Conservation (phyloP, 768 basidiomycete genomes). For the Lactarius akahatsu region DNA sequence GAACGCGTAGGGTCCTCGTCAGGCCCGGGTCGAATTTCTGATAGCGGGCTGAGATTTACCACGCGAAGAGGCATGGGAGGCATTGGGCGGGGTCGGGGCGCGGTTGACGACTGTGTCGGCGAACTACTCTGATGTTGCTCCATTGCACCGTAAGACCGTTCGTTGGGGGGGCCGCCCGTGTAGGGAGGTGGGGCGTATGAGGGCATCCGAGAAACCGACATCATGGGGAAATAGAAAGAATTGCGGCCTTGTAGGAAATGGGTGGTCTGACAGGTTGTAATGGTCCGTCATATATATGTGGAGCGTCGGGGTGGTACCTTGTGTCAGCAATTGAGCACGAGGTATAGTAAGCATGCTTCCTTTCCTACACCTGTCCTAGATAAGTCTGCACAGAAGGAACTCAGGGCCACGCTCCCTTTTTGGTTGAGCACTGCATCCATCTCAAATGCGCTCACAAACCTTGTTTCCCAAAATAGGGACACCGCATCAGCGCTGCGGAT, state of each 20-base stretch:
- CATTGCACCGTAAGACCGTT: too few species aligned
- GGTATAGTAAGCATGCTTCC: neutral
- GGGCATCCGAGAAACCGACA: neutral
- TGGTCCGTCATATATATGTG: constrained; percentile 7
- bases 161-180: neutral
- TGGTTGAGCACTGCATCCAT: neutral
- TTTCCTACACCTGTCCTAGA: neutral
- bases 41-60: neutral
- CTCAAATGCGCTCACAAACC: neutral
- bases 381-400: neutral
- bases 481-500: neutral
- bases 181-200: constrained; percentile 4
- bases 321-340: neutral
- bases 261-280: neutral
- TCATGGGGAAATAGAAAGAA: neutral
- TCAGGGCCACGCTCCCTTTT: neutral
- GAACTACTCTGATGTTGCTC: neutral
- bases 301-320: neutral
- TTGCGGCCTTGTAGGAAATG: neutral
- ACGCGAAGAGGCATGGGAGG: neutral
- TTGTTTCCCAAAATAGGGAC: neutral
- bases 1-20: neutral
- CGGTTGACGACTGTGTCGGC: neutral
- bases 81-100: neutral
- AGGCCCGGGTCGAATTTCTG: neutral